These are phyloP conservation scores for Apodospora peruviana DNA, from an alignment of 495 filamentous ascomycete species.

Conservation along the genomic window DNA sequence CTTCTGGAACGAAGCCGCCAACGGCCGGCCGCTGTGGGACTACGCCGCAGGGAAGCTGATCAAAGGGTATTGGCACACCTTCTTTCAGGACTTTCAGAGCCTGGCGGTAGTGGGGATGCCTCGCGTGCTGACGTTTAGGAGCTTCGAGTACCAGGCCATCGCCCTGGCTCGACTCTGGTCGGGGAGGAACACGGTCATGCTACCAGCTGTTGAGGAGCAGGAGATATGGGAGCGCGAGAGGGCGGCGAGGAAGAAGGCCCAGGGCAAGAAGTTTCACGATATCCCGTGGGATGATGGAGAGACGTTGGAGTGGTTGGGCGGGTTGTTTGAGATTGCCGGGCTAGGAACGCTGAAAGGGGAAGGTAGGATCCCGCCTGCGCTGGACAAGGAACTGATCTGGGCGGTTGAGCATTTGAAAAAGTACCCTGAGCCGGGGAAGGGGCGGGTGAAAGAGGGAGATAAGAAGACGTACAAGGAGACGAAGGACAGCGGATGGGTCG, in stretches of 20 bases:
- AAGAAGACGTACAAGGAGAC: not conserved
- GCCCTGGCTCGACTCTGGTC: conserved; percentile 42
- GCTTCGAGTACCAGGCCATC: conserved; percentile 48
- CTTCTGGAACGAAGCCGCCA: conserved; percentile 39
- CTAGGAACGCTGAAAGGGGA: conserved; percentile 35
- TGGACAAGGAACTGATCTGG: conserved; percentile 37
- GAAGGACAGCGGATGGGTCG: conserved; percentile 18
- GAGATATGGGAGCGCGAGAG: conserved; percentile 35
- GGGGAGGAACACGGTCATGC: conserved; percentile 20
- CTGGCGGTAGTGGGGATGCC: conserved; percentile 40
- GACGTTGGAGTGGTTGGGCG: conserved; percentile 35
- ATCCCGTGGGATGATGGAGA: conserved; percentile 41
- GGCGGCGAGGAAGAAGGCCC: conserved; percentile 11
- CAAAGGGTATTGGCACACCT: conserved; percentile 39
- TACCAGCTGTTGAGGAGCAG: conserved; percentile 31
- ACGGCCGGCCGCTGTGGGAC: conserved; percentile 36
- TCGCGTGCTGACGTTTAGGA: conserved; percentile 40
- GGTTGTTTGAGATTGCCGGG: conserved; percentile 38
- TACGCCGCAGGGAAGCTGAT: conserved; percentile 28
- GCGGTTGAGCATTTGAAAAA: conserved; percentile 44
- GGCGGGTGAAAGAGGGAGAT: not conserved
- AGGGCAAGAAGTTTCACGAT: conserved; percentile 42
- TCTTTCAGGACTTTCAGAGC: conserved; percentile 34
- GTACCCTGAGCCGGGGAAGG: conserved; percentile 39
- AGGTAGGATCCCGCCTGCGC: conserved; percentile 38